These are phyloP conservation scores for Pseudopyricularia cyperi DNA, from an alignment of 2,329 filamentous ascomycete species.

Conservation along the genomic window DNA sequence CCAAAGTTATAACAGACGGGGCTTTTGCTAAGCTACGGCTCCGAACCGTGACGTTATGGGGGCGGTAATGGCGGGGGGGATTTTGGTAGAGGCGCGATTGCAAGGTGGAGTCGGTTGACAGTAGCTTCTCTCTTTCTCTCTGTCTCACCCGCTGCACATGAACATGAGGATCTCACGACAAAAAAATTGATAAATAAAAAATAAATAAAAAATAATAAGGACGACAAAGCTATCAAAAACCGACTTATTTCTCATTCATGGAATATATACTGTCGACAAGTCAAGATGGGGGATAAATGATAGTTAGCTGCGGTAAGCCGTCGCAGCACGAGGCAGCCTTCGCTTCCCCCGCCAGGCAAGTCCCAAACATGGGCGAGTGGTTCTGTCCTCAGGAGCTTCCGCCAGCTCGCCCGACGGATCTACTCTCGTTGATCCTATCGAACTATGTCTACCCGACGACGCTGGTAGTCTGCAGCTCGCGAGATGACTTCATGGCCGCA, in stretches of 20 bases:
- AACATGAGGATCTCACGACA: background rate
- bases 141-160: too few relatives aligned
- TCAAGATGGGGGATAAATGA: background rate
- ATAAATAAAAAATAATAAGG: background rate
- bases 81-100: background rate
- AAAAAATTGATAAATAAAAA: background rate
- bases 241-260: background rate
- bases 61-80: background rate
- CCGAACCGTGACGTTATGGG: background rate
- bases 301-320: background rate
- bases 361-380: background rate
- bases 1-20: background rate
- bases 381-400: conserved; percentile 24
- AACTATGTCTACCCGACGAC: conserved; percentile 45
- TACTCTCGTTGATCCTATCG: conserved; percentile 52
- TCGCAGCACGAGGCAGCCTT: background rate
- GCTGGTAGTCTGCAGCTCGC: conserved; percentile 57
- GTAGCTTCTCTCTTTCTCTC: too few relatives aligned
- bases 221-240: background rate
- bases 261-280: background rate
- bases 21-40: background rate
- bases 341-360: background rate
- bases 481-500: conserved; percentile 48
- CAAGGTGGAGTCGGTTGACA: background rate
- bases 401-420: conserved; percentile 40